Evolutionary conservation across 495 filamentous ascomycete genomes (phyloP), one percentile per base, ranked within the genome.

Genomic region (Aspergillus incahuasiensis): DNA sequence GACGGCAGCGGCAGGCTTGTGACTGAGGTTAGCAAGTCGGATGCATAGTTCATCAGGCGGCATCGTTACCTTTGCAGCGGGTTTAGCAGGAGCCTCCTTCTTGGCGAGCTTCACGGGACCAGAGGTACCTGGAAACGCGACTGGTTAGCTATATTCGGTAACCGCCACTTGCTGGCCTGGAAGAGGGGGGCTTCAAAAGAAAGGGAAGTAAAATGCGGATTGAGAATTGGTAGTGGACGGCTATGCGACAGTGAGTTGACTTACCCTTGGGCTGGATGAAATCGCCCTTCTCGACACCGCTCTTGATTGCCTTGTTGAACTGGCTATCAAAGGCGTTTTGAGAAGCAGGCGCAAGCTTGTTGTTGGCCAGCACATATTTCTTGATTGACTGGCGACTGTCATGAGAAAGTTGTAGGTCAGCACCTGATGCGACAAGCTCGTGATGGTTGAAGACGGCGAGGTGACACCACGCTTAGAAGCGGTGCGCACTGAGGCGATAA

Each of bases 291-390:
- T 95, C 90, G 60, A 92, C 92, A 74, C 94, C 94, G 54, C 81
- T 70, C 79, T 88, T 86, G 73, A 99, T 81, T 32, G 92, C 91
- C 70, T 86, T 86, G 83, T 96, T 97, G 84, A 99, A 91, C 63
- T 92, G 86, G 59, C 82, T 81, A 69, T 94, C 92, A 71, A 97
- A 97, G 68, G 84, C 84, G 45, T 77, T 78, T 63, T 87, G 84
- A 32, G 77, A 80, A 50, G 84, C 82, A 54, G 77, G 79, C 59
- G 76, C 72, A 71, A 95, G 82, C 69, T 86, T 88, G 84, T 97
- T 96, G 87, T 99, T 97, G 63, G 88, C 85, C 72, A 83, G 82
- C 66, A 99, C 89, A 78, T 97, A 99, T 74, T 99, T 97, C 88
- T 97, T 97, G 70, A 99, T 85, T 24, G 89, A 88, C 72, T 92